Evolutionary conservation across 192 early-diverging fungal species (phyloP).

Genomic region (Coemansia sp.): DNA sequence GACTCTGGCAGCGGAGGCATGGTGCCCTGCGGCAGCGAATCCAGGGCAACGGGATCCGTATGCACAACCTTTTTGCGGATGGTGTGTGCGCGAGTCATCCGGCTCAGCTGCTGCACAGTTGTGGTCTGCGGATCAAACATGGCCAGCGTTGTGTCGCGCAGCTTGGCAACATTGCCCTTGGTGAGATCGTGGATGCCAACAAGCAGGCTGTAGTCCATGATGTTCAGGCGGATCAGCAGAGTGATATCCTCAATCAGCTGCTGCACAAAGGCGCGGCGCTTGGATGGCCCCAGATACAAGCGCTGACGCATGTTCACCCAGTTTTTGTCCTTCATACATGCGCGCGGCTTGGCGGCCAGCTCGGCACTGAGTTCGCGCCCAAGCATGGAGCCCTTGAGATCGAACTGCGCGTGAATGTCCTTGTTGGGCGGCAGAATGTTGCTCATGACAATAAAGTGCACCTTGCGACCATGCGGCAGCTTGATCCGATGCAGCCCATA

Average conservation of each 20-base stretch:
- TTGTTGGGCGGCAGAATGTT: slow-evolving; percentile 97
- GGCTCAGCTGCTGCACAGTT: slow-evolving; percentile 45
- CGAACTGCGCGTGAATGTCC: slow-evolving; percentile 95
- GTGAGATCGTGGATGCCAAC: slow-evolving; percentile 88
- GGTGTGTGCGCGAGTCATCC: slow-evolving; percentile 51
- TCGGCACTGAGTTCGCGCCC: slow-evolving; percentile 81
- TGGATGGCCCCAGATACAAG: slow-evolving; percentile 80
- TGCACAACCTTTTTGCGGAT: slow-evolving; percentile 57
- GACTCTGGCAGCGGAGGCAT: slow-evolving; percentile 53
- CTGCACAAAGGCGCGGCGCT: slow-evolving; percentile 73
- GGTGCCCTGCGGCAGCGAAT: slow-evolving; percentile 38
- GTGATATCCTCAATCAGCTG: slow-evolving; percentile 88
- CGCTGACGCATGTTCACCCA: slow-evolving; percentile 77
- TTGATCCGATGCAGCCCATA: slow-evolving; percentile 97
- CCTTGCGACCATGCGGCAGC: slow-evolving; percentile 86
- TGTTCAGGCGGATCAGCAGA: slow-evolving; percentile 73
- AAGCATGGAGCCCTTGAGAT: slow-evolving; percentile 92
- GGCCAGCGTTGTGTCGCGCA: slow-evolving; percentile 87
- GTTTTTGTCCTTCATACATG: slow-evolving; percentile 96
- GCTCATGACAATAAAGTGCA: slow-evolving; percentile 99
- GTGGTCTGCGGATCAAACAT: slow-evolving; percentile 73
- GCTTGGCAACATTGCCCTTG: slow-evolving; percentile 83
- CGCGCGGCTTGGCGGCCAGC: slow-evolving; percentile 74
- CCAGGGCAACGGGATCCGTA: slow-evolving; percentile 53
- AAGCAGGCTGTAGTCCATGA: slow-evolving; percentile 99